Conservation (phyloP, 2,329 filamentous ascomycete genomes). For the Thermothelomyces thermophilus region DNA sequence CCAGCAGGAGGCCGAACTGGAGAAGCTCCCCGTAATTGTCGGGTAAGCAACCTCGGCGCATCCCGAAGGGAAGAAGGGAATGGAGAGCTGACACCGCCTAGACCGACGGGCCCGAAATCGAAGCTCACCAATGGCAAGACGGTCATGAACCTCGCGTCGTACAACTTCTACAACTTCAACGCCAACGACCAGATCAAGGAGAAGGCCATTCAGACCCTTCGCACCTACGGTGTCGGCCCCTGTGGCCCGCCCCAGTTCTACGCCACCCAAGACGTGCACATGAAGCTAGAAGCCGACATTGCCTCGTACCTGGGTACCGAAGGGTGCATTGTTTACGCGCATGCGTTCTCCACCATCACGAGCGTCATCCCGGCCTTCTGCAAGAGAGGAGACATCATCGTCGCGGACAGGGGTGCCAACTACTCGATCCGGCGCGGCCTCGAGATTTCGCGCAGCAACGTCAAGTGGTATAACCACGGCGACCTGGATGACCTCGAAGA, state of each 20-base stretch:
- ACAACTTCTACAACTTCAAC: slow-evolving; percentile 98
- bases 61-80: background rate
- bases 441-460: slow-evolving; percentile 83
- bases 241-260: slow-evolving; percentile 98
- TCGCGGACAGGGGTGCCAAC: slow-evolving; percentile 89
- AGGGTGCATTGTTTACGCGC: slow-evolving; percentile 89
- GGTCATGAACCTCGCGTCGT: slow-evolving; percentile 87
- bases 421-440: slow-evolving; percentile 91
- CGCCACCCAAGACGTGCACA: slow-evolving; percentile 95
- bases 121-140: slow-evolving; percentile 85
- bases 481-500: slow-evolving; percentile 90
- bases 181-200: slow-evolving; percentile 88
- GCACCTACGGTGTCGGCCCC: slow-evolving; percentile 92
- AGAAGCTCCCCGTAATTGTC: slow-evolving; percentile 79
- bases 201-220: slow-evolving; percentile 86
- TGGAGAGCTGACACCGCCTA: slow-evolving; percentile 31
- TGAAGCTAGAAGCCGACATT: slow-evolving; percentile 93
- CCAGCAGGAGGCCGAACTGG: slow-evolving; percentile 74
- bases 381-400: slow-evolving; percentile 94
- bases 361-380: slow-evolving; percentile 95
- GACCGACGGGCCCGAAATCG: slow-evolving; percentile 81
- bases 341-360: slow-evolving; percentile 94
- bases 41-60: slow-evolving; percentile 53
- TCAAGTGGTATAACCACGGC: slow-evolving; percentile 92
- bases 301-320: slow-evolving; percentile 82